Percentiles rank a stretch among this genome's conserved stretches.
These are phyloP conservation scores for Sonneratia alba DNA, from an alignment of 345 rosid species.

Conservation along the genomic window DNA sequence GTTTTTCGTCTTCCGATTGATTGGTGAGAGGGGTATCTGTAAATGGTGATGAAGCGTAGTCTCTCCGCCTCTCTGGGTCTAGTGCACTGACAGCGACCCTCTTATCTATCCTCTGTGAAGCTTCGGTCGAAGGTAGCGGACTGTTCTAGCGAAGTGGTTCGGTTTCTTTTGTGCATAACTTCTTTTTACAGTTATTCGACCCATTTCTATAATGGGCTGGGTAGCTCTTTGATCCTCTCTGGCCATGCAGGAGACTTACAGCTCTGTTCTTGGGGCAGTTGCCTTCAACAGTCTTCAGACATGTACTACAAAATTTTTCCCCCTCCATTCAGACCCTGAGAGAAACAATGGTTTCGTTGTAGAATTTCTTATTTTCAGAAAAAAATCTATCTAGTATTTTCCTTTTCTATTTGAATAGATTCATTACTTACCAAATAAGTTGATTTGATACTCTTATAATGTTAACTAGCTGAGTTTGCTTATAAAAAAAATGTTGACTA, in stretches of 20 bases:
- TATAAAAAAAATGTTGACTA: no score
- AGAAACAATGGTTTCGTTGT: no score
- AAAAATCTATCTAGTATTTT: no score
- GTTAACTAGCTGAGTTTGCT: no score
- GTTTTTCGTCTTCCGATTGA: not conserved
- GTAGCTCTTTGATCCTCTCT: not conserved
- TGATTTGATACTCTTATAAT: no score
- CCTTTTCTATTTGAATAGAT: no score
- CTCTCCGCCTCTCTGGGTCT: slow-evolving; percentile 2
- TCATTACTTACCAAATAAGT: no score
- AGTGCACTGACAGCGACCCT: not conserved
- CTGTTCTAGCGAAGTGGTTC: not conserved
- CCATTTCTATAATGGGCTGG: not conserved
- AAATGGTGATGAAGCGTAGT: not conserved
- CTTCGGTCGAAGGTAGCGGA: not conserved
- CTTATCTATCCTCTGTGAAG: not conserved
- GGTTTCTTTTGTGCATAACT: not conserved
- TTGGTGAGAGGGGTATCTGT: not conserved
- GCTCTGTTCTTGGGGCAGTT: not conserved
- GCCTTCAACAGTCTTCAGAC: no score
- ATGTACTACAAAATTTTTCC: no score
- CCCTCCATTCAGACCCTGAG: no score
- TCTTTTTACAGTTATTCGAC: not conserved
- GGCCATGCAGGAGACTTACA: not conserved
- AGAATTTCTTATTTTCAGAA: no score